Conservation (phyloP, 2,329 filamentous ascomycete species). For the Cryphonectria carpinicola region DNA sequence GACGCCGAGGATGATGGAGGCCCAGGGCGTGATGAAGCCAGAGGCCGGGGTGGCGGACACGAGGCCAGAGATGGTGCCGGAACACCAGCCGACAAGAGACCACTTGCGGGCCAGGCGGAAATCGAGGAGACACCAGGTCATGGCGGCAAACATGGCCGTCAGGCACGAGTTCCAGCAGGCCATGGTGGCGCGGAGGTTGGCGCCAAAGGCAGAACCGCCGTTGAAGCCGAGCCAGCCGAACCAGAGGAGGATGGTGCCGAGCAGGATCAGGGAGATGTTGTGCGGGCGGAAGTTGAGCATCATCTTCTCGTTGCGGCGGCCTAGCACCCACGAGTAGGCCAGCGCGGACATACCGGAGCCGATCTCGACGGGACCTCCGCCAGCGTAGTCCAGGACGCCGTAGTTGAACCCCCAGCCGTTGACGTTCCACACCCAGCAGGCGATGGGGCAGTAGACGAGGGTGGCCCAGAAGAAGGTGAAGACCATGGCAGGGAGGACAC, state of each 20-base stretch:
- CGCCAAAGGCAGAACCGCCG: conserved; percentile 90
- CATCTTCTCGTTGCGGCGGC: conserved; percentile 97
- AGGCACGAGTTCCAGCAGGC: conserved; percentile 98
- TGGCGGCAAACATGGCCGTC: conserved; percentile 87
- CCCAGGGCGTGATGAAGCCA: conserved; percentile 70
- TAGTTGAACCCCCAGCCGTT: conserved; percentile 93
- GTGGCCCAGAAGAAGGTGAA: conserved; percentile 97
- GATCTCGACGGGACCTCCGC: conserved; percentile 96
- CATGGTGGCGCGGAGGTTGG: conserved; percentile 92
- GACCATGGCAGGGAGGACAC: conserved; percentile 89
- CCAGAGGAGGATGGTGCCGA: conserved; percentile 95
- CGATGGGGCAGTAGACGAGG: conserved; percentile 93
- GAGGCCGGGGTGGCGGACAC: conserved; percentile 72
- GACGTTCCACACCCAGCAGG: conserved; percentile 95
- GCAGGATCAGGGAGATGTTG: conserved; percentile 96
- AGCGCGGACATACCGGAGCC: conserved; percentile 90
- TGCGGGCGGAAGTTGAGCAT: conserved; percentile 99
- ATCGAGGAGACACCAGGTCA: conserved; percentile 95
- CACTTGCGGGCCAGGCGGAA: conserved; percentile 93
- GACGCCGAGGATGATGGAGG: conserved; percentile 67
- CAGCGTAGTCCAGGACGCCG: conserved; percentile 94
- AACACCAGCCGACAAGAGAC: conserved; percentile 79
- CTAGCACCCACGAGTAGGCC: conserved; percentile 94
- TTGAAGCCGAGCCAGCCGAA: conserved; percentile 99
- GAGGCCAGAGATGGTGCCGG: conserved; percentile 71